A percentile compares a stretch with the other conserved stretches of the same genome.
These are phyloP conservation scores for Dactylorhiza incarnata DNA, from an alignment of 106 monocot genomes.

Conservation along the genomic window DNA sequence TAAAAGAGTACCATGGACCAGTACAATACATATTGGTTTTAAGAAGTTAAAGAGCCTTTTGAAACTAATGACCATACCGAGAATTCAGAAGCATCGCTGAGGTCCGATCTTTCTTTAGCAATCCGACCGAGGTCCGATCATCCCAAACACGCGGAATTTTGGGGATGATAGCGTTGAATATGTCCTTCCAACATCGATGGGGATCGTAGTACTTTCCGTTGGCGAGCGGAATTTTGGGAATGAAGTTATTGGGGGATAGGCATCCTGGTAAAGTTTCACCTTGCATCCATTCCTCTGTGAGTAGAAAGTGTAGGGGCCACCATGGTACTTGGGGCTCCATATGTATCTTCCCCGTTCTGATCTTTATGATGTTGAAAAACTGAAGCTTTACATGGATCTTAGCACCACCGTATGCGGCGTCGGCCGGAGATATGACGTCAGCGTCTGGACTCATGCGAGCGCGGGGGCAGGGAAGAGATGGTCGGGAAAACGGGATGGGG, in stretches of 20 bases:
- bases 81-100: too few species aligned
- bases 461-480: too few species aligned
- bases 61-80: too few species aligned
- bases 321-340: conserved; percentile 11
- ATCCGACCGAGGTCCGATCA: conserved; percentile 20
- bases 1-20: too few species aligned
- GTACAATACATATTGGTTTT: too few species aligned
- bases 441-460: too few species aligned
- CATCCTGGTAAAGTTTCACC: conserved; percentile 19
- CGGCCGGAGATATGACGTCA: too few species aligned
- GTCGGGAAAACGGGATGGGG: too few species aligned
- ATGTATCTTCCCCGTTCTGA: conserved; percentile 16
- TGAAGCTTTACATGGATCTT: conserved; percentile 27
- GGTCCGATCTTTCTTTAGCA: conserved; percentile 21
- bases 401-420: conserved; percentile 9
- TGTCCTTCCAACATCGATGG: conserved; percentile 21
- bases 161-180: conserved; percentile 25
- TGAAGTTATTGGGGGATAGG: conserved; percentile 20
- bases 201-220: conserved; percentile 19
- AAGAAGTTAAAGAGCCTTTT: too few species aligned
- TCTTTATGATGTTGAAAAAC: conserved; percentile 22
- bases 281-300: conserved; percentile 18
- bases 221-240: conserved; percentile 21
- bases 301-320: conserved; percentile 23
- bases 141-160: conserved; percentile 30